Base-by-base conservation (phyloP, 345 rosid species). In the Capsella bursapastoris region DNA sequence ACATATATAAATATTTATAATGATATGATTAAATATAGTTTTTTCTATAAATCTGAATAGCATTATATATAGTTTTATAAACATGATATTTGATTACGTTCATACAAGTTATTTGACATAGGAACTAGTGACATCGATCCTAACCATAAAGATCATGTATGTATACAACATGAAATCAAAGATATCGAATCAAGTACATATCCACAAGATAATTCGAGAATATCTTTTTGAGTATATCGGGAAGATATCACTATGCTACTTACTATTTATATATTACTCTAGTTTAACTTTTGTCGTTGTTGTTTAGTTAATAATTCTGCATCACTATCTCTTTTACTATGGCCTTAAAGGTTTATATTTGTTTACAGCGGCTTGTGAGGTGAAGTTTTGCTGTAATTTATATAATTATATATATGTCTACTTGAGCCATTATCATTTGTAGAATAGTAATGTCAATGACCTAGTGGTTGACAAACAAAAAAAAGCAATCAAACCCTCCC, bases 121-220 rank as follows among this genome's bases (percentile, higher is more conserved):
- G 25, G 25, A 22, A 22, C 25, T 22, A 22, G 71, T 47, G 71
- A 12, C 40, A 64, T 47, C 57, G 66, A 73, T 73, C 71, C 22
- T 55, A 64, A 43, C 57, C 1, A 69, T 31, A 44, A 22, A 43
- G 44, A 69, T 69, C 51, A n/a, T 4, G 41, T 4, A 18, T 7
- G 25, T 22, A 22, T 22, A 22, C 25, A 22, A 66, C 37, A 66
- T 13, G 40, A 41, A 55, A 28, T 13, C 6, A 34, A 69, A 43
- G 64, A 56, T 68, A 55, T 43, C 34, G 13, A 6, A 64, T 73
- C 71, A 73, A 51, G 27, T 16, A 18, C 28, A 53, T 52, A 72
- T 41, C 69, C 11, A 34, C 47, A 41, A 56, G 71, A 64, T 56
- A 18, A 72, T n/a, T 5, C 52, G 76, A 16, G 76, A 16, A 31